Evolutionary conservation across 2,329 filamentous ascomycete species (phyloP), one percentile per base, ranked within the genome.

Genomic region (Chaetoscypha palmicola): DNA sequence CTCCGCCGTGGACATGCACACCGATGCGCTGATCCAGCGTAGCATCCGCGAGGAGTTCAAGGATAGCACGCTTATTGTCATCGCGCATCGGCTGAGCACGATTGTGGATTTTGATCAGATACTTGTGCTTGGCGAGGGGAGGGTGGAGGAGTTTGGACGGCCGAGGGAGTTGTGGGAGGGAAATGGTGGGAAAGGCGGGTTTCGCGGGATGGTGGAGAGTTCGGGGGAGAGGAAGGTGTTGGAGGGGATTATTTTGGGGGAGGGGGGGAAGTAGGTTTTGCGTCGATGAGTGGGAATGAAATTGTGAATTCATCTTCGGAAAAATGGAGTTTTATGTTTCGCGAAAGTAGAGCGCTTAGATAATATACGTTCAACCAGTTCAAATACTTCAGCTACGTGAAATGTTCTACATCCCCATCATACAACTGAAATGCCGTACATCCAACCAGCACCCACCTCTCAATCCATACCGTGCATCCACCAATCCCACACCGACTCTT

Each of bases 81-180:
- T 89, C 59, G 84, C 84, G 16, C 85, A 89, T 58, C 73, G 84
- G 2, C 67, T 89, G 38, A 84, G 80, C 61, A 88, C 84, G 0
- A 85, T 89, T 64, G 81, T 79, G 3, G 83, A 87, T 61, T 87
- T 87, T 58, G 83, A 88, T 61, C 73, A 77, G 48, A 83, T 88
- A 45, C 67, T 88, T 9, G 83, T 89, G 4, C 67, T 89, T 50
- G 76, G 76, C 44, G 81, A 83, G 24, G 83, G 84, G 0, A 65
- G 64, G 33, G 81, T 81, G 0, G 75, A 77, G 12, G 84, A 88
- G 64, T 86, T 75, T 62, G 83, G 81, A 3, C 69, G 67, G 4
- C 83, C 83, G 1, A 67, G 60, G 52, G 76, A 83, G 56, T 63
- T 88, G 44, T 77, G 82, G 71, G 67, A 68, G 40, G n/a, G n/a